Base-by-base conservation (phyloP, 2,329 filamentous ascomycete species). In the Neobulgaria alba region DNA sequence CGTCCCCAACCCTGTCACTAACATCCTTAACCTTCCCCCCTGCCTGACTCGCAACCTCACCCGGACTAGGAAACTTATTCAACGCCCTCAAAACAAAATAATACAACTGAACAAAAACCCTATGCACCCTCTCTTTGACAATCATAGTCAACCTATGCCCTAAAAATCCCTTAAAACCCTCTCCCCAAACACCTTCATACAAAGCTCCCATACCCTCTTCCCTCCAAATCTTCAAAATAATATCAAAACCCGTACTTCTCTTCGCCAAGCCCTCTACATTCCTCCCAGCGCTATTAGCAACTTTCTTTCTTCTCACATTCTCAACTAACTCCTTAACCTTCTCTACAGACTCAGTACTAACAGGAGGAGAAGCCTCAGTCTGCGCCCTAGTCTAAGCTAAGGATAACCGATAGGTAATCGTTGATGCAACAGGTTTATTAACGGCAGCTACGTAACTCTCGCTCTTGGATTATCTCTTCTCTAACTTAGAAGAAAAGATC, bases 121-220 rank as follows among this genome's bases (percentile, higher is more conserved):
- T 69, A 58, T 94, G 85, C 7, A 92, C 74, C 4, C 75, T 65
- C 41, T 90, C 85, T 62, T 95, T 95, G 43, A 85, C 77, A 39
- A 90, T 66, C 85, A 94, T 94, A 1, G 87, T 90, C 38, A 88
- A 73, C 0, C 88, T 88, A 55, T 95, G 87, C 16, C 78, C 80
- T 54, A 95, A 80, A 64, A 94, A 93, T 0, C 84, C 83, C 55
- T 88, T 89, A 7, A 89, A 62, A 3, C 94, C 69, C 61, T 93
- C 85, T 3, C 79, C 84, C 10, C 71, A 71, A 0, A 94, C 66
- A 4, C 87, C 88, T 36, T 82, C 76, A 57, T 93, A 95, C 7
- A 94, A 63, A 0, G 79, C 82, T 3, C 59, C 57, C 0, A 80
- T 45, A 1, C 88, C 88, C 55, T 94, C 85, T 0, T 65, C 69